Base-by-base conservation (phyloP, 306 rosid genomes). In the Vicia faba region DNA sequence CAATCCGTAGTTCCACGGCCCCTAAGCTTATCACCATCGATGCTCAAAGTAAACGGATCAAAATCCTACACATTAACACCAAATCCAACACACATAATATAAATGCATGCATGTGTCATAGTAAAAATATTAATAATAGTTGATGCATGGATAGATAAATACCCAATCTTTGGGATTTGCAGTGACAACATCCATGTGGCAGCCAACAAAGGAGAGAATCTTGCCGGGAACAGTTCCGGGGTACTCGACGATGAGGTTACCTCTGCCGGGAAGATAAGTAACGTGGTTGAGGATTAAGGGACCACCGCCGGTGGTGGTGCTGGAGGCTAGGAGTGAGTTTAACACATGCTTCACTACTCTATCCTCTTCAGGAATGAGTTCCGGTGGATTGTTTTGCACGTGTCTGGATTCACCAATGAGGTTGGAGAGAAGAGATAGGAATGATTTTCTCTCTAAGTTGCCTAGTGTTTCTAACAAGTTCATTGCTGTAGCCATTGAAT, bases 1-100 rank as follows among this genome's bases (percentile, higher is more conserved):
- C 96, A 89, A 77, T 92, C 98, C n/a, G 98, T 87, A 18, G 98
- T 92, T 78, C 96, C 98, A 51, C 93, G 93, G 63, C 96, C 98
- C 26, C 83, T 76, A 40, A 92, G 96, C 71, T 89, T 89, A 82
- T 92, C 96, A 25, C 96, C 98, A 11, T 80, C 86, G 5, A 92
- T 78, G 81, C 89, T 86, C 84, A 92, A 73, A 5, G 89, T 76
- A 80, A 89, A 89, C 7, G 98, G 98, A 84, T 83, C 87, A 75
- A 92, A 92, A 49, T 89, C 91, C 98, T 92, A 76, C 74, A 67
- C 2, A 5, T 31, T 6, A 36, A 56, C 48, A 49, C 4, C 48
- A 61, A 11, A 62, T 51, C 4, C 12, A 8, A 26, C 19, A 44
- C 8, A 44, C 19, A 1, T 44, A 2, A n/a, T 5, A 44, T 25